A percentile compares a stretch with the other conserved stretches of the same genome.
phyloP scores from a whole-genome alignment of 345 rosid genomes.

The Carallia pectinifolia region DNA sequence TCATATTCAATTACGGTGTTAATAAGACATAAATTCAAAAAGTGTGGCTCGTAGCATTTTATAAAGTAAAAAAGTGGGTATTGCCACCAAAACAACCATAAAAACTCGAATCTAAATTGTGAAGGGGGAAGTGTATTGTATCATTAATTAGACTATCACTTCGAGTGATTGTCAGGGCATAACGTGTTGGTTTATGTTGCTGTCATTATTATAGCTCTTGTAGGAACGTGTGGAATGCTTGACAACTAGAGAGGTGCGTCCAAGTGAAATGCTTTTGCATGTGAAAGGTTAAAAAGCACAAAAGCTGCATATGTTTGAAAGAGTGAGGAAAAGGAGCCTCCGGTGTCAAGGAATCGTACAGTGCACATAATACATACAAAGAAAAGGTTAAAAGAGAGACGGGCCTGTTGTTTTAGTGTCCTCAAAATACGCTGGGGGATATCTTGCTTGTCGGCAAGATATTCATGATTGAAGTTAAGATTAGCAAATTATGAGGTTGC shows the following conservation, averaged over 20 bases:
- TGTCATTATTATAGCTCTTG: background rate
- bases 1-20: no score
- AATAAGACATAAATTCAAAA: no score
- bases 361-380: conserved; percentile 21
- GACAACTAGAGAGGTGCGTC: background rate
- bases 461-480: background rate
- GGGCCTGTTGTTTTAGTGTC: conserved; percentile 6
- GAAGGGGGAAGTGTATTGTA: no score
- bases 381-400: conserved; percentile 23
- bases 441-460: conserved; percentile 41
- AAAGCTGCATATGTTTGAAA: background rate
- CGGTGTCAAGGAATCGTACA: conserved; percentile 17
- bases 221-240: background rate
- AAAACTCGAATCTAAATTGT: no score
- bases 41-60: no score
- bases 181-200: background rate
- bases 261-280: background rate
- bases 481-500: no score
- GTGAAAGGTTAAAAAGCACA: background rate
- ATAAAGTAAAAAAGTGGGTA: no score
- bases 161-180: no score
- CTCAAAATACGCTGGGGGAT: conserved; percentile 47
- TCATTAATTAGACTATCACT: no score
- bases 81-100: no score
- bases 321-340: background rate